A percentile compares a stretch with the other conserved stretches of the same genome.
These are phyloP conservation scores for Barnettozyma salicaria DNA, from an alignment of 805 yeast genomes.

Conservation along the genomic window DNA sequence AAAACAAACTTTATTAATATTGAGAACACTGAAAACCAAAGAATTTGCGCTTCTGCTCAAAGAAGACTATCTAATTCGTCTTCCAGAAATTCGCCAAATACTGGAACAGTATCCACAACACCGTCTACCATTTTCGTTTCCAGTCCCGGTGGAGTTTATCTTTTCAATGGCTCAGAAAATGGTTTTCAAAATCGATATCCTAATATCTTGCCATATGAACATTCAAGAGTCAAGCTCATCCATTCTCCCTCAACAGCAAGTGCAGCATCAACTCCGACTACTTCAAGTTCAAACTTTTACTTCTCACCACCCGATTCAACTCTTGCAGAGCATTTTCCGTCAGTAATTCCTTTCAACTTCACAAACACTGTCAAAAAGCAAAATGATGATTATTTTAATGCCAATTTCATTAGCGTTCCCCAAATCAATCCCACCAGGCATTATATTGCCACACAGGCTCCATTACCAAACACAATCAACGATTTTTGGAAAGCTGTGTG, in stretches of 20 bases:
- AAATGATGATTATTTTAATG: conserved; percentile 32
- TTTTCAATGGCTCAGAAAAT: conserved; percentile 47
- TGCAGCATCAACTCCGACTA: conserved; percentile 8
- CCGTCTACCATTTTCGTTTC: not conserved
- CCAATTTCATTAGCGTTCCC: conserved; percentile 55
- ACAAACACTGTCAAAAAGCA: conserved; percentile 2
- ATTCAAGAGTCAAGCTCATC: conserved; percentile 33
- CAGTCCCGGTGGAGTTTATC: conserved; percentile 13
- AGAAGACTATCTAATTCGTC: conserved; percentile 13
- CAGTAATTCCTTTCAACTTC: not conserved
- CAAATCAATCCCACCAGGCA: conserved; percentile 34
- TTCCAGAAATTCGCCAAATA: conserved; percentile 8
- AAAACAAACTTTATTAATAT: conserved; percentile 27
- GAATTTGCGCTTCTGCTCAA: conserved; percentile 19
- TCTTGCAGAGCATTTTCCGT: not conserved
- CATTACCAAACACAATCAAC: conserved; percentile 64
- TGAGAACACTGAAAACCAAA: conserved; percentile 30
- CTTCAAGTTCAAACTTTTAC: conserved; percentile 2
- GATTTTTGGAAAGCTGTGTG: conserved; percentile 88
- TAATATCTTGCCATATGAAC: conserved; percentile 72
- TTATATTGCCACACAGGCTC: conserved; percentile 90
- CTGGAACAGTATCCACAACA: not conserved
- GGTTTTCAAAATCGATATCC: conserved; percentile 75
- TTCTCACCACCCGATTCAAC: conserved; percentile 2
- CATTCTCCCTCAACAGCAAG: conserved; percentile 28